Percentiles rank a stretch among this genome's conserved stretches.
Evolutionary conservation across 306 rosid species (phyloP).

Genomic region (Vigna reflexopilosa): DNA sequence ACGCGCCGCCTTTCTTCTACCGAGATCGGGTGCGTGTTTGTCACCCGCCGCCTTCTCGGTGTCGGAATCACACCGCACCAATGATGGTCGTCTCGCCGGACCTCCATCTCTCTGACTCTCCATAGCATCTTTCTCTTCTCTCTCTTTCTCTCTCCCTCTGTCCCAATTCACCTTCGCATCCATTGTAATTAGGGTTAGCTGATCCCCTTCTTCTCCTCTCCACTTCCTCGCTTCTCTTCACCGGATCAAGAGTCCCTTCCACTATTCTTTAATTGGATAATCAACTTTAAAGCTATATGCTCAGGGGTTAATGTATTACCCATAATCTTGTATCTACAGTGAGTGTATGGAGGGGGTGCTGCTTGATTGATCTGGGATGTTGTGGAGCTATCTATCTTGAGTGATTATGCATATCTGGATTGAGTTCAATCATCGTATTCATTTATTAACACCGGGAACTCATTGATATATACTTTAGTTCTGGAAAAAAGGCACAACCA

Average conservation of each 20-base stretch:
- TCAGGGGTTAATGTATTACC: slow-evolving; percentile 33
- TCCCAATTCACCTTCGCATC: background rate
- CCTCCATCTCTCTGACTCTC: background rate
- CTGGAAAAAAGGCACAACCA: slow-evolving; percentile 57
- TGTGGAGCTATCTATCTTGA: slow-evolving; percentile 23
- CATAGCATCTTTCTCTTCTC: no score
- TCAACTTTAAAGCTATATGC: slow-evolving; percentile 34
- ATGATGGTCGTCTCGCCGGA: no score
- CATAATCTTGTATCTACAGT: slow-evolving; percentile 13
- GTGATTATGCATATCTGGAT: slow-evolving; percentile 41
- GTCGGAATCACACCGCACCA: no score
- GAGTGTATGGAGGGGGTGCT: slow-evolving; percentile 37
- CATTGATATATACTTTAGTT: slow-evolving; percentile 42
- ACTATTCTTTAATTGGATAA: slow-evolving; percentile 47
- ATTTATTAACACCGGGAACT: slow-evolving; percentile 41
- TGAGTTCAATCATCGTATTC: slow-evolving; percentile 49
- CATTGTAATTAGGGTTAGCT: slow-evolving; percentile 68
- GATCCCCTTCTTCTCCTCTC: slow-evolving; percentile 31
- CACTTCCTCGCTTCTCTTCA: slow-evolving; percentile 13
- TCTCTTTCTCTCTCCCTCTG: background rate
- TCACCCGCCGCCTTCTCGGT: no score
- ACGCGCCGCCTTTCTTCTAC: no score
- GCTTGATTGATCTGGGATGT: slow-evolving; percentile 42
- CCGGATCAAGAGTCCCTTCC: slow-evolving; percentile 67
- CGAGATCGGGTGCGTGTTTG: no score